These are phyloP conservation scores for Scenedesmus sp. DNA, from an alignment of 163 green algal genomes.

Conservation along the genomic window DNA sequence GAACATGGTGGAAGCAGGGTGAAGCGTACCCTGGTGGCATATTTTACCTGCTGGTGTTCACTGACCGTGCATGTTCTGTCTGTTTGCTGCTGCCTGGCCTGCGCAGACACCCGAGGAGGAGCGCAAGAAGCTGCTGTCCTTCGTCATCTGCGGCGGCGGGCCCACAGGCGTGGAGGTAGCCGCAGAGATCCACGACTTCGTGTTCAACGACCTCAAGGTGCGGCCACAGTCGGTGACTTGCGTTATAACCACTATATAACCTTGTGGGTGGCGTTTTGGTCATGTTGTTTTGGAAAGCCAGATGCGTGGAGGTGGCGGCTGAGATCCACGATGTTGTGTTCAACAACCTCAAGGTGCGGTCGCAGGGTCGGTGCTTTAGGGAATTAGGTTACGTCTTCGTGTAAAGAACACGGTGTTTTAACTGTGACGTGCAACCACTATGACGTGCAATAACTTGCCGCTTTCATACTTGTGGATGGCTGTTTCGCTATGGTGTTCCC, in stretches of 20 bases:
- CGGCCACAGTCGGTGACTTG: background rate
- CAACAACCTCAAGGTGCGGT: conserved; percentile 61
- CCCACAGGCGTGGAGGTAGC: conserved; percentile 97
- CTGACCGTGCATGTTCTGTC: background rate
- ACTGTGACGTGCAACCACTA: too few relatives aligned
- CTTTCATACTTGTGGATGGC: too few relatives aligned
- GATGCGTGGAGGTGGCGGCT: conserved; percentile 85
- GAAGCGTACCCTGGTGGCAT: too few relatives aligned
- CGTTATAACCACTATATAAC: too few relatives aligned
- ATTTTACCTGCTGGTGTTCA: background rate
- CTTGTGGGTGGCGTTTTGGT: too few relatives aligned
- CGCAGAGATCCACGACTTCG: conserved; percentile 93
- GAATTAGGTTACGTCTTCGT: too few relatives aligned
- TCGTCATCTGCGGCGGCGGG: conserved; percentile 95
- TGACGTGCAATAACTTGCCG: too few relatives aligned
- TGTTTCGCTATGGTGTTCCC: too few relatives aligned
- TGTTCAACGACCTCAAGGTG: conserved; percentile 73
- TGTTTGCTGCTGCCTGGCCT: background rate
- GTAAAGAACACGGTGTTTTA: too few relatives aligned
- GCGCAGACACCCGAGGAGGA: conserved; percentile 68
- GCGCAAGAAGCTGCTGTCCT: conserved; percentile 88
- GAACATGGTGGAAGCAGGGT: too few relatives aligned
- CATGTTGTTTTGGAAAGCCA: too few relatives aligned
- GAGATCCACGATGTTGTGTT: conserved; percentile 93
- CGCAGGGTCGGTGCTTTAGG: too few relatives aligned